Percentiles rank a stretch among this genome's conserved stretches.
These are phyloP conservation scores for Yarrowia porcina DNA, from an alignment of 805 yeast genomes.

Conservation along the genomic window DNA sequence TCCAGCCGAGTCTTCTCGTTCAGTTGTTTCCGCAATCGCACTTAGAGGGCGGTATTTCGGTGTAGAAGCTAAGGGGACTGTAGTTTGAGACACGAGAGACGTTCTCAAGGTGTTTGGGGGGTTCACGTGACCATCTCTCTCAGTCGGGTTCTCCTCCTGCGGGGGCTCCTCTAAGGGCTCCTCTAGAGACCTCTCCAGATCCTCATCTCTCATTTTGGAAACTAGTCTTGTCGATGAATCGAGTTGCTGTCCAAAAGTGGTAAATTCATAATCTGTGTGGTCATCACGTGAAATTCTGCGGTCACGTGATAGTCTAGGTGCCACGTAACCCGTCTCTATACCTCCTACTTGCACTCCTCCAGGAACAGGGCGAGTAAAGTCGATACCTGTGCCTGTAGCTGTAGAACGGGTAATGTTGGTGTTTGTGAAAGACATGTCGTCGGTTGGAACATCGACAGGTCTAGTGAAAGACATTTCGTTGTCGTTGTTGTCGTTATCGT, in stretches of 20 bases:
- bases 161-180: conserved; percentile 7
- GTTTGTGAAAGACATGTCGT: background rate
- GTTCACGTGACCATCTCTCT: background rate
- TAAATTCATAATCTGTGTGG: background rate
- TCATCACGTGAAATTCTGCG: background rate
- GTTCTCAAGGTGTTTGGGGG: no score
- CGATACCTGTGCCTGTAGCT: background rate
- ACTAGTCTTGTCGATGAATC: background rate
- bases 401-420: background rate
- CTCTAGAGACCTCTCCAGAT: background rate
- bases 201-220: background rate
- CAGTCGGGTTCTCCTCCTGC: background rate
- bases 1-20: background rate
- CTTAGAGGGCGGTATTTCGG: background rate
- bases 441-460: background rate
- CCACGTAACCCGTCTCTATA: background rate
- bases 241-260: background rate
- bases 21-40: background rate
- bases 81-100: background rate
- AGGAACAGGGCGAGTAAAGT: conserved; percentile 14
- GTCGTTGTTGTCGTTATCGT: no score
- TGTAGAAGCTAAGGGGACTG: background rate
- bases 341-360: background rate
- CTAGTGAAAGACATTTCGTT: background rate
- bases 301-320: background rate